Evolutionary conservation across 2,329 filamentous ascomycete genomes (phyloP), one percentile per base, ranked within the genome.

Genomic region (Raffaelea arxii): DNA sequence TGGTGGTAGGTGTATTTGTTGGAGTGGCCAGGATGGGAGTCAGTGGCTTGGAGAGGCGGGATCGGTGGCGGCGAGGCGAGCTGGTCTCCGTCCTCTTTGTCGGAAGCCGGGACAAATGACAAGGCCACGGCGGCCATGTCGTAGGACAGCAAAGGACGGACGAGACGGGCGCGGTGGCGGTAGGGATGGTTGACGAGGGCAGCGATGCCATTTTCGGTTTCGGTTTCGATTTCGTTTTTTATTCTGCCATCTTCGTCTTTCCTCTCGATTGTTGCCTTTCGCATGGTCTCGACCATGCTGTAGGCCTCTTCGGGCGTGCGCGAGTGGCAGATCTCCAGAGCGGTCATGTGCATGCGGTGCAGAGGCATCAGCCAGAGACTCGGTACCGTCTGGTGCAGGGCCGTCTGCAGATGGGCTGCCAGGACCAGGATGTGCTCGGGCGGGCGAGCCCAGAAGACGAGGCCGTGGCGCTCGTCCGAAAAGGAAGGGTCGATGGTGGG

Each of bases 1-100:
- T 97, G 91, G 60, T 96, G 91, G 62, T 96, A 96, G 0, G 85
- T 90, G 65, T 87, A 96, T 1, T 55, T 58, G 54, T 92, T 84
- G 18, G 77, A 73, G 35, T 58, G 36, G 4, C 41, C 52, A 18
- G 5, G 12, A 12, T 10, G 24, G 35, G 35, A 16, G n/a, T 43
- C 46, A n/a, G 16, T 18, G 32, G 14, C 32, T 36, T n/a, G 7
- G 32, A n/a, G 21, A 25, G 66, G 62, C 1, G 69, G 65, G 4
- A 62, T 59, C 2, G 59, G 58, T 1, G 71, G 63, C 1, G 72
- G 69, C 19, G 67, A 67, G 22, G 61, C 32, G 2, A 60, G 53
- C 1, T 61, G 56, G 65, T 88, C 83, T 11, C 32, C 19, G 7
- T 6, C 5, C 32, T 36, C 32, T 6, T 16, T 30, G 16, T 78